Percentiles rank a stretch among this genome's conserved stretches.
phyloP scores from a whole-genome alignment of 2,329 filamentous ascomycete genomes.

The Ustulina deusta region DNA sequence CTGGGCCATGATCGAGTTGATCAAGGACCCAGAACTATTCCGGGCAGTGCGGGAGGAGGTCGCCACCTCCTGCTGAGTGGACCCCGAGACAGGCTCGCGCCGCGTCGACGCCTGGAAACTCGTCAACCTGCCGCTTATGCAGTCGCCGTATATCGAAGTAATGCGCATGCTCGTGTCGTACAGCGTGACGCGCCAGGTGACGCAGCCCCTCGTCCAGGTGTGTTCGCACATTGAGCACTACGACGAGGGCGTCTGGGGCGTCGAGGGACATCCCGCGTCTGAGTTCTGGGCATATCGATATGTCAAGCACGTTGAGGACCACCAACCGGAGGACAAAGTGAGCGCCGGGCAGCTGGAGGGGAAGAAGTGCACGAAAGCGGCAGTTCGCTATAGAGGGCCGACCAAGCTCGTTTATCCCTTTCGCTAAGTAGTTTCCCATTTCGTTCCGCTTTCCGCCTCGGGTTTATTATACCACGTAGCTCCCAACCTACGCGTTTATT shows the following conservation, averaged over 20 bases:
- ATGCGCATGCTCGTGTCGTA: conserved; percentile 43
- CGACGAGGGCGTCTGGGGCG: conserved; percentile 39
- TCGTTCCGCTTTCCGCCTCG: too few species aligned
- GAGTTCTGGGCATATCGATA: conserved; percentile 35
- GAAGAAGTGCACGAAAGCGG: too few species aligned
- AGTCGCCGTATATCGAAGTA: conserved; percentile 43
- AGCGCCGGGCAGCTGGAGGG: too few species aligned
- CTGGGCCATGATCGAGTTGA: conserved; percentile 49
- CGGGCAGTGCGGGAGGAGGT: conserved; percentile 43
- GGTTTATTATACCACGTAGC: too few species aligned
- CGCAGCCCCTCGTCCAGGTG: conserved; percentile 38
- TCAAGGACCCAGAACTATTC: conserved; percentile 43
- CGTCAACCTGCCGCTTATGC: conserved; percentile 39
- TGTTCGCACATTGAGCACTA: conserved; percentile 35
- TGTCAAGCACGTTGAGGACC: conserved; percentile 19
- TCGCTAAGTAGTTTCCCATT: conserved; percentile 14
- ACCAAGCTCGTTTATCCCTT: conserved; percentile 26
- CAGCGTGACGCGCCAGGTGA: conserved; percentile 38
- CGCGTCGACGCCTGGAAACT: conserved; percentile 34
- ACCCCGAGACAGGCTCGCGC: conserved; percentile 31
- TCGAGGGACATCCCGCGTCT: conserved; percentile 28
- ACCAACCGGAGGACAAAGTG: too few species aligned
- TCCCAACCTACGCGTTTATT: too few species aligned
- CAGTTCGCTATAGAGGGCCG: conserved; percentile 10
- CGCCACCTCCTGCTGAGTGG: conserved; percentile 15